These are phyloP conservation scores for Pleurotus djamor DNA, from an alignment of 768 basidiomycete species.

Conservation along the genomic window DNA sequence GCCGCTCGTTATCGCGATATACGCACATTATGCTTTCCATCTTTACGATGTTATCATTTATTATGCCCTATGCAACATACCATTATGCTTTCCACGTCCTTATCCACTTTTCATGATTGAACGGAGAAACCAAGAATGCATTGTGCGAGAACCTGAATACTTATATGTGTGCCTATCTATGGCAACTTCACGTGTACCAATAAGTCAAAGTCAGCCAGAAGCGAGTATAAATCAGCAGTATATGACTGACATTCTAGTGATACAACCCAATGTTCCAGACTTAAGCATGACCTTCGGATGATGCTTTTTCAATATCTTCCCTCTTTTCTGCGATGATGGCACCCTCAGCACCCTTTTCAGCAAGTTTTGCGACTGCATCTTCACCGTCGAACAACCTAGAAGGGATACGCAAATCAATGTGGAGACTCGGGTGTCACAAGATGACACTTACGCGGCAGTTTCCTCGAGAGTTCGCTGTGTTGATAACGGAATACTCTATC, in stretches of 20 bases:
- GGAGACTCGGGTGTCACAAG: background rate
- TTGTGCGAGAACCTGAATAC: too few relatives aligned
- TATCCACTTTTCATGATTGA: too few relatives aligned
- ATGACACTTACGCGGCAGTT: slow-evolving; percentile 41
- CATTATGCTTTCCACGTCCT: too few relatives aligned
- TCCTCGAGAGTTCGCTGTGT: slow-evolving; percentile 51
- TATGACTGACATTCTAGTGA: background rate
- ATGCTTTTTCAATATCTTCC: background rate
- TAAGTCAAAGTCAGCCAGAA: too few relatives aligned
- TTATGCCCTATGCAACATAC: too few relatives aligned
- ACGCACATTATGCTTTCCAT: too few relatives aligned
- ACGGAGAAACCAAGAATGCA: too few relatives aligned
- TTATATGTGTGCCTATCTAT: too few relatives aligned
- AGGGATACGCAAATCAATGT: background rate
- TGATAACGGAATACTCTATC: background rate
- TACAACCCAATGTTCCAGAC: background rate
- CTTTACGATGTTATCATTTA: too few relatives aligned
- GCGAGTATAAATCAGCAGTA: too few relatives aligned
- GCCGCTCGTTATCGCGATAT: too few relatives aligned
- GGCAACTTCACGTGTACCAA: too few relatives aligned
- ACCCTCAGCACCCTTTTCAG: background rate
- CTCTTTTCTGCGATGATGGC: background rate
- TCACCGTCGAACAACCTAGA: slow-evolving; percentile 55
- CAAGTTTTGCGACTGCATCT: slow-evolving; percentile 17
- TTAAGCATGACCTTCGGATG: background rate